phyloP scores from a whole-genome alignment of 2,329 filamentous ascomycete species.

The Cercospora janseana region DNA sequence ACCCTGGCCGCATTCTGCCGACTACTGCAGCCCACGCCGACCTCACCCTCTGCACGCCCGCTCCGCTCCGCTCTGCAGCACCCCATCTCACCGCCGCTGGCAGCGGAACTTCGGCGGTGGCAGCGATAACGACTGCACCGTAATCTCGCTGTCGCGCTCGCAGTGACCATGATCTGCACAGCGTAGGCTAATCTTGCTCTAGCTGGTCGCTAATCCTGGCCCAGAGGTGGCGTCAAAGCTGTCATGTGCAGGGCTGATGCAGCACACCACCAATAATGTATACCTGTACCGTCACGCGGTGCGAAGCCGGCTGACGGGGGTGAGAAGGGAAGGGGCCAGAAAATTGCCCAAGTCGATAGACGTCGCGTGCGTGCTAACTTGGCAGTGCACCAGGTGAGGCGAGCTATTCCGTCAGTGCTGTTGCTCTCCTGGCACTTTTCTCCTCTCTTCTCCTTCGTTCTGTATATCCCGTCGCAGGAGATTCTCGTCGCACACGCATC shows the following conservation, averaged over 20 bases:
- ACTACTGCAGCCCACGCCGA: neutral
- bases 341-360: constrained; percentile 1
- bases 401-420: constrained; percentile 4
- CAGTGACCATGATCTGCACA: constrained; percentile 11
- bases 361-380: constrained; percentile 12
- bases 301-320: constrained; percentile 5
- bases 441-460: neutral
- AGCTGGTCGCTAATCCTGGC: constrained; percentile 9
- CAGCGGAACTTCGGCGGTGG: neutral
- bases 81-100: neutral
- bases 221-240: neutral
- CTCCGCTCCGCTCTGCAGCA: neutral
- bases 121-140: constrained; percentile 1
- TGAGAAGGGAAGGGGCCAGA: constrained; percentile 6
- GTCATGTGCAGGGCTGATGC: constrained; percentile 13
- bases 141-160: constrained; percentile 11
- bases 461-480: constrained; percentile 1
- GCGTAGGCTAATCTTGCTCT: constrained; percentile 12
- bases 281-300: constrained; percentile 9
- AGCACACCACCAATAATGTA: constrained; percentile 15
- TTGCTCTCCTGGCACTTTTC: constrained; percentile 2
- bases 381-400: constrained; percentile 1
- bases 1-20: neutral
- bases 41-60: neutral
- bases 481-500: neutral